phyloP scores from a whole-genome alignment of 495 filamentous ascomycete genomes.

The Neurospora africana region DNA sequence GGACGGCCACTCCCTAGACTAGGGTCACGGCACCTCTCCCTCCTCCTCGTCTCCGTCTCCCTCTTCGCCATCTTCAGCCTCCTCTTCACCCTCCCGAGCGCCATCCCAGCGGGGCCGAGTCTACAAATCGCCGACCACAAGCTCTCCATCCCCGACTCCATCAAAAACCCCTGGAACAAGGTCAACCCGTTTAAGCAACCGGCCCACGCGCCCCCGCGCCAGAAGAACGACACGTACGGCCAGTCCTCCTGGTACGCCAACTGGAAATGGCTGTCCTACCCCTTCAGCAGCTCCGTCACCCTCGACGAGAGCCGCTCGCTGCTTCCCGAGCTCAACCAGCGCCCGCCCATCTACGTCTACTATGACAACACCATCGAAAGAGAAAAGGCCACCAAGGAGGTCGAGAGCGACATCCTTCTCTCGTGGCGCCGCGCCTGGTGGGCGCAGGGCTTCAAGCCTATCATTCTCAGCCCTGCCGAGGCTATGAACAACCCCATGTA shows the following conservation, averaged over 20 bases:
- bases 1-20: conserved; percentile 35
- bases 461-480: conserved; percentile 70
- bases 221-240: conserved; percentile 67
- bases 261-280: conserved; percentile 72
- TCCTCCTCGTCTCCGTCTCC: conserved; percentile 32
- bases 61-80: conserved; percentile 37
- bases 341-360: conserved; percentile 84
- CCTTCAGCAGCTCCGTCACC: conserved; percentile 78
- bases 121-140: conserved; percentile 27
- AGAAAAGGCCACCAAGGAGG: conserved; percentile 48
- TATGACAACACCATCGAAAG: conserved; percentile 62
- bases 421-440: conserved; percentile 91
- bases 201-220: conserved; percentile 62
- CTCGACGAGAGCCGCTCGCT: conserved; percentile 80
- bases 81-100: conserved; percentile 36
- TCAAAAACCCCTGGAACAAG: conserved; percentile 34
- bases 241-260: conserved; percentile 78
- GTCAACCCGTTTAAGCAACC: conserved; percentile 53
- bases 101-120: conserved; percentile 27
- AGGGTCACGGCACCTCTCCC: conserved; percentile 32
- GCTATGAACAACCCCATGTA: conserved; percentile 79
- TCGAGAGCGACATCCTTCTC: conserved; percentile 69
- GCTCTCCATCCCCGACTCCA: conserved; percentile 32
- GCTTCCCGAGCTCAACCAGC: conserved; percentile 62
- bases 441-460: conserved; percentile 80